These are phyloP conservation scores for Wickerhamomyces chambardii DNA, from an alignment of 805 yeast species.

Conservation along the genomic window DNA sequence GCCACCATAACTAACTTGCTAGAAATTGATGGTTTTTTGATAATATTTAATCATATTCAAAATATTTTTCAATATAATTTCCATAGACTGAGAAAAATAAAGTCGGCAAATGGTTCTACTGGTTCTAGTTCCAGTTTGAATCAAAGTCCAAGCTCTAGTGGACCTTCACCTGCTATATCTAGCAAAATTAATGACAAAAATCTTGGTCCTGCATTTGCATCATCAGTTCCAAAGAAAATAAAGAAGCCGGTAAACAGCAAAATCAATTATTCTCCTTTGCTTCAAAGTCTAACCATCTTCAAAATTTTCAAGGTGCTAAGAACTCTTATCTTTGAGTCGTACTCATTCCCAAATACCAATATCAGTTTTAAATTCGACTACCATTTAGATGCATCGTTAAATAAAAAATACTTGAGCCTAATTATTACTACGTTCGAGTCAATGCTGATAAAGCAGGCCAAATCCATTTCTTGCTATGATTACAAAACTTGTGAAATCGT, in stretches of 20 bases:
- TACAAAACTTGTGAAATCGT: constrained; percentile 30
- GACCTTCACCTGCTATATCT: no score
- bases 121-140: no score
- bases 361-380: constrained; percentile 1
- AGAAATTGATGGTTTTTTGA: constrained; percentile 12
- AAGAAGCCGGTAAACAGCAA: no score
- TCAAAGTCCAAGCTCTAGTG: no score
- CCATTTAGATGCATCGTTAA: no score
- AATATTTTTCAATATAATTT: constrained; percentile 13
- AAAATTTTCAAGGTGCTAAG: constrained; percentile 6
- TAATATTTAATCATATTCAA: constrained; percentile 12
- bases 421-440: constrained; percentile 15
- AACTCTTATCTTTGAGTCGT: constrained; percentile 2
- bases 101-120: background rate
- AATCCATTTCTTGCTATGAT: constrained; percentile 25
- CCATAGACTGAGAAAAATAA: constrained; percentile 8
- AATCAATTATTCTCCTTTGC: background rate
- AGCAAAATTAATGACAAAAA: no score
- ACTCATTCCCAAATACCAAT: background rate
- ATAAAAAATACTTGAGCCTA: no score
- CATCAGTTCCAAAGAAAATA: no score
- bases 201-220: no score
- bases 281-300: constrained; percentile 4
- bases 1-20: background rate
- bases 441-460: constrained; percentile 25